Percentiles rank a stretch among this genome's conserved stretches.
Evolutionary conservation across 2,329 filamentous ascomycete genomes (phyloP).

Genomic region (Elsinoe ampelina): DNA sequence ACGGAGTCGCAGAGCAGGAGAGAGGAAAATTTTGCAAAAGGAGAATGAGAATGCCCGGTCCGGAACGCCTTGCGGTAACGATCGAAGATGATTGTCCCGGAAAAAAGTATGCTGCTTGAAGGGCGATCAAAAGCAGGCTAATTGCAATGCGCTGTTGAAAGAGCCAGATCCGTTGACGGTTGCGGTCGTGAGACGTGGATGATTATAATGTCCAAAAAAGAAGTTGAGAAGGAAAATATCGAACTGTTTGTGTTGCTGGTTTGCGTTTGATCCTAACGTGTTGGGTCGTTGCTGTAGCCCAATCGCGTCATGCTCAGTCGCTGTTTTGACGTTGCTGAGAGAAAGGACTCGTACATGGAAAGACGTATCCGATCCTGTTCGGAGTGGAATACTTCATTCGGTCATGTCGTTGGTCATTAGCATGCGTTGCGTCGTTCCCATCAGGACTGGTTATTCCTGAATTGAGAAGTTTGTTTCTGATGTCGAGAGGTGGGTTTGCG

Average conservation of each 20-base stretch:
- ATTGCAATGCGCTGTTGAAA: not conserved
- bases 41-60: not conserved
- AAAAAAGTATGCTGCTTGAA: slow-evolving; percentile 1
- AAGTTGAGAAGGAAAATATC: not conserved
- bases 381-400: not conserved
- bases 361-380: not conserved
- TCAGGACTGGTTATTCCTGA: slow-evolving; percentile 4
- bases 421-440: not conserved
- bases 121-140: not conserved
- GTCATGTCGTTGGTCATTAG: slow-evolving; percentile 1
- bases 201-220: not conserved
- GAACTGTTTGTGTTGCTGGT: not conserved
- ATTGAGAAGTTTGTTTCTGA: not conserved
- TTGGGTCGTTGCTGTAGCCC: not conserved
- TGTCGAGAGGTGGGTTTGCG: not conserved
- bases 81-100: slow-evolving; percentile 2
- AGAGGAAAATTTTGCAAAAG: not conserved
- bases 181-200: slow-evolving; percentile 2
- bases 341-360: slow-evolving; percentile 2
- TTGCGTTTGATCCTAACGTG: not conserved
- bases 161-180: not conserved
- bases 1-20: not conserved
- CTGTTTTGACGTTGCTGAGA: slow-evolving; percentile 5
- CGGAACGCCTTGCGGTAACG: slow-evolving; percentile 11
- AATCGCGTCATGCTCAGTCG: not conserved